Base-by-base conservation (phyloP, 768 basidiomycete species). In the Trametes punicea region DNA sequence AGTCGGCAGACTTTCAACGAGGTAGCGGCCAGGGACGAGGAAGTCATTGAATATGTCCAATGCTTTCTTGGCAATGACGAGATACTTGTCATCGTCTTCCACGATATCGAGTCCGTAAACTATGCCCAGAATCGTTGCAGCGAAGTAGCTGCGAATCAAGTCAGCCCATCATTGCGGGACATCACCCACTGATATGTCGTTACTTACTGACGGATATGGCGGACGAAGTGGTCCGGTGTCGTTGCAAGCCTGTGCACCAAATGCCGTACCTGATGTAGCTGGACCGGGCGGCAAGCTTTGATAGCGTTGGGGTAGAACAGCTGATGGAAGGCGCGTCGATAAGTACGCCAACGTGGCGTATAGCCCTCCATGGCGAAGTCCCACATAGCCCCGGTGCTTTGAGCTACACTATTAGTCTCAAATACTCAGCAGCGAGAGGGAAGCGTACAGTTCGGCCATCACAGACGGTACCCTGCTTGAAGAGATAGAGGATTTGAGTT, bases 1-100 rank as follows among this genome's bases (percentile, higher is more conserved):
- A 13, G 53, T 31, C 6, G 65, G 67, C n/a, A 70, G 10, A 26
- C 57, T 39, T 46, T 81, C 79, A 6, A 83, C 77, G 3, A 80
- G 64, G 55, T 73, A 80, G 18, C 67, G 56, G 6, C 77, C 78
- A 1, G 74, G 74, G 5, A 70, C 56, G 0, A 70, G 61, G 1
- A 51, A 49, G 11, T 51, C 39, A 4, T 20, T 21, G 20, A 57
- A 44, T 6, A 61, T 51, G 15, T 63, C 51, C 7, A 66, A 34
- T 4, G 56, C 59, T 21, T 55, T 57, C 52, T 59, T 50, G 4
- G 64, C 62, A 21, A 64, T 41, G 16, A 26, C 49, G 27, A 64
- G 40, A 20, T 55, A 62, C 45, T 60, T 53, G 51, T 64, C 63
- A 23, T 62, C 44, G 25, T 54, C 27, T 4, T 58, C 59, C 10